Evolutionary conservation across 148 eudicot species (phyloP).

Genomic region (Diospyros lotus): DNA sequence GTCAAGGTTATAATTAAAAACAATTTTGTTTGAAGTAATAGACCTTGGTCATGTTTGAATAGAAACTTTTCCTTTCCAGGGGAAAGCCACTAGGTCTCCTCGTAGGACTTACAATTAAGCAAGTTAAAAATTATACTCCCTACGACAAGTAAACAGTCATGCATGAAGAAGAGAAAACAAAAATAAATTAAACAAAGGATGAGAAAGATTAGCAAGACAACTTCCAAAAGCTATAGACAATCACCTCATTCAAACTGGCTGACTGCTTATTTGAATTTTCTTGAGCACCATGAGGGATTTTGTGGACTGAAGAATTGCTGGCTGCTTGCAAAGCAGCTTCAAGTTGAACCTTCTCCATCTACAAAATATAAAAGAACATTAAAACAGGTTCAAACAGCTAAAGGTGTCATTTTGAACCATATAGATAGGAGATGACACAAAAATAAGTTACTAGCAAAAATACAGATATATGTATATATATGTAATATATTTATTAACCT

Average conservation of each 20-base stretch:
- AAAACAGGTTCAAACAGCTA: constrained; percentile 7
- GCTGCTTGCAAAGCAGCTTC: constrained; percentile 37
- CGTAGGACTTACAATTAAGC: too few relatives aligned
- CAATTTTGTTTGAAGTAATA: too few relatives aligned
- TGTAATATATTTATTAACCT: constrained; percentile 40
- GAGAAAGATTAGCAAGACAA: not conserved
- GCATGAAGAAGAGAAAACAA: not conserved
- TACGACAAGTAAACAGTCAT: not conserved
- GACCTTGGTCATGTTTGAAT: too few relatives aligned
- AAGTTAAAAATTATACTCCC: too few relatives aligned
- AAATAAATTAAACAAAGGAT: not conserved
- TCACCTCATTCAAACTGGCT: constrained; percentile 31
- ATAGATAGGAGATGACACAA: not conserved
- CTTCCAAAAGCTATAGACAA: not conserved
- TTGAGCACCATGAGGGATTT: not conserved
- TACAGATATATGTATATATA: not conserved
- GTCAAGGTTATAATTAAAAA: too few relatives aligned
- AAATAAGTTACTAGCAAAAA: constrained; percentile 5
- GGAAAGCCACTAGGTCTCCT: too few relatives aligned
- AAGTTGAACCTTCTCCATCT: constrained; percentile 53
- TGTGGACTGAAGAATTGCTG: constrained; percentile 10
- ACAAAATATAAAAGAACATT: constrained; percentile 5
- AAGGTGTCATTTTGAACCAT: not conserved
- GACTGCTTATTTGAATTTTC: constrained; percentile 15
- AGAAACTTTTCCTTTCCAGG: too few relatives aligned